Percentiles rank a stretch among this genome's conserved stretches.
Evolutionary conservation across 176 grass and related monocot species (phyloP).

Genomic region (Ananas comosus): DNA sequence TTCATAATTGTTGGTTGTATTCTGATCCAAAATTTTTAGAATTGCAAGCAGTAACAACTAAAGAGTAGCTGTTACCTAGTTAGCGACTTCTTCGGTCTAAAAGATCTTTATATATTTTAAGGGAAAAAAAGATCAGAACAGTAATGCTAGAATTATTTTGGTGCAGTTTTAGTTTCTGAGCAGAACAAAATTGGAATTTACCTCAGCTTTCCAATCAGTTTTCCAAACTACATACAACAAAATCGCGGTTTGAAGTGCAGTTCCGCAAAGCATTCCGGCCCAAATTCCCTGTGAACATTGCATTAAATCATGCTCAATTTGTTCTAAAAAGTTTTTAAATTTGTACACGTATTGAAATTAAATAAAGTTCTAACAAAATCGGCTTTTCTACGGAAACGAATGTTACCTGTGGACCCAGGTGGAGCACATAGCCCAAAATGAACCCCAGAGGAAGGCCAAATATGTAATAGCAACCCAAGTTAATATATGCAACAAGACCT

Average conservation of each 20-base stretch:
- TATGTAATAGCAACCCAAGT: constrained; percentile 48
- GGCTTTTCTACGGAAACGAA: neutral
- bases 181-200: neutral
- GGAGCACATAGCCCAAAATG: constrained; percentile 34
- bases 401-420: constrained; percentile 38
- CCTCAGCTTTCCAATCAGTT: constrained; percentile 49
- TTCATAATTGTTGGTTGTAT: neutral
- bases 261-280: constrained; percentile 44
- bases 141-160: neutral
- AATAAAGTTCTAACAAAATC: neutral
- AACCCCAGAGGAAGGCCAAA: constrained; percentile 40
- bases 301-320: neutral
- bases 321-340: too few species aligned
- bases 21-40: neutral
- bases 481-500: constrained; percentile 56
- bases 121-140: neutral
- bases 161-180: neutral
- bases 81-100: too few species aligned
- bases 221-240: constrained; percentile 32
- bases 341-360: too few species aligned
- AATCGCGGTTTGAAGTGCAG: constrained; percentile 31
- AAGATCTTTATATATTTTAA: neutral
- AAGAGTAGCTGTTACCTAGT: neutral
- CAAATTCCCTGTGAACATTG: constrained; percentile 38
- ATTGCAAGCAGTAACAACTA: neutral